A percentile compares a stretch with the other conserved stretches of the same genome.
Evolutionary conservation across 164 flowering plant genomes (phyloP).

Genomic region (Sextonia rubra): DNA sequence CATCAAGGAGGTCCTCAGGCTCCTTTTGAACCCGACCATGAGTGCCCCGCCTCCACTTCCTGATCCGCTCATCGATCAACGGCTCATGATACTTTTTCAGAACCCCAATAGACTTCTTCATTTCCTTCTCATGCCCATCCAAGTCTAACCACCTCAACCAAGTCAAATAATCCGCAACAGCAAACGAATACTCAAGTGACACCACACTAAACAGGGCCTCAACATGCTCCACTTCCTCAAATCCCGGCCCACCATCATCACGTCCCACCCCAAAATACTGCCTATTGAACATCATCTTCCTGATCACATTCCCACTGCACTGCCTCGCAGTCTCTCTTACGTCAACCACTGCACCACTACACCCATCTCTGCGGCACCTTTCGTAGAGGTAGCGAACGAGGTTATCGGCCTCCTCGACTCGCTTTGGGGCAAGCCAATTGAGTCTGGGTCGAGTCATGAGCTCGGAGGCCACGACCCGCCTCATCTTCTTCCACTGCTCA

Average conservation of each 20-base stretch:
- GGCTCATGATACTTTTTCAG: constrained; percentile 30
- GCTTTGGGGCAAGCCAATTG: constrained; percentile 27
- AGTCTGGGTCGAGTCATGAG: constrained; percentile 23
- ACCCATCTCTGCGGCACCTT: constrained; percentile 10
- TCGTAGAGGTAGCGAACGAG: constrained; percentile 22
- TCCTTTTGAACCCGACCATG: not conserved
- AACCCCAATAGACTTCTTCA: constrained; percentile 14
- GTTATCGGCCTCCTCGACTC: constrained; percentile 35
- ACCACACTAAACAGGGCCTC: constrained; percentile 21
- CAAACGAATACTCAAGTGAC: constrained; percentile 18
- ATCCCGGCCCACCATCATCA: constrained; percentile 24
- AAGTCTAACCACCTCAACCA: constrained; percentile 29
- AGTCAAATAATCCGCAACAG: constrained; percentile 30
- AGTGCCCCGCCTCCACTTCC: constrained; percentile 20
- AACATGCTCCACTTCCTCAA: constrained; percentile 24
- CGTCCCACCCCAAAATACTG: constrained; percentile 25
- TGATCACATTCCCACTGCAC: constrained; percentile 25
- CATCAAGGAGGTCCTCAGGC: constrained; percentile 29
- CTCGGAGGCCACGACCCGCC: constrained; percentile 25
- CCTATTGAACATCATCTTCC: constrained; percentile 25
- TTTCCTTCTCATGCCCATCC: constrained; percentile 37
- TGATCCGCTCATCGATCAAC: constrained; percentile 28
- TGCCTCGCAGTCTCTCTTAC: constrained; percentile 10
- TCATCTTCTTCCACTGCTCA: constrained; percentile 42
- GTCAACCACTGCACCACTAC: constrained; percentile 6